These are phyloP conservation scores for Xerocomellus amylosporus DNA, from an alignment of 768 basidiomycete species.

Conservation along the genomic window DNA sequence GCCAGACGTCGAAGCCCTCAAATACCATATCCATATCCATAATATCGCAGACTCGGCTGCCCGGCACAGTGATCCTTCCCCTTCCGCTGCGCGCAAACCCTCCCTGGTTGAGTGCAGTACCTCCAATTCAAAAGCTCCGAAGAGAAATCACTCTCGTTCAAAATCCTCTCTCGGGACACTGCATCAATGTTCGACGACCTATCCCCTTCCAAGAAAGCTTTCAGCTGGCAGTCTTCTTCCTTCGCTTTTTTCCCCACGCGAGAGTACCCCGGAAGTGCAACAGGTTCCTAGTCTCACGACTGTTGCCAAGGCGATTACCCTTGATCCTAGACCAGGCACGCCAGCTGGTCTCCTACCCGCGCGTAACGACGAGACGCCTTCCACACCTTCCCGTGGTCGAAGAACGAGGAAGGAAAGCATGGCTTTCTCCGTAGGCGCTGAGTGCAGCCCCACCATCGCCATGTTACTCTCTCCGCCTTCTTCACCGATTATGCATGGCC, in stretches of 20 bases:
- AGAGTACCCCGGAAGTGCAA: not conserved
- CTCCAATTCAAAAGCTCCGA: not conserved
- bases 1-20: slow-evolving; percentile 41
- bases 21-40: slow-evolving; percentile 56
- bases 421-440: not conserved
- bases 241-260: slow-evolving; percentile 13
- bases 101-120: slow-evolving; percentile 1
- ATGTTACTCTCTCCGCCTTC: slow-evolving; percentile 27
- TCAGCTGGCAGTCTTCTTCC: slow-evolving; percentile 18
- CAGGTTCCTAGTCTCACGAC: slow-evolving; percentile 10
- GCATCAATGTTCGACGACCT: not conserved
- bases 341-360: not conserved
- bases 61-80: not conserved
- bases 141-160: slow-evolving; percentile 17
- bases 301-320: slow-evolving; percentile 8
- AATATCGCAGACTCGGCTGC: slow-evolving; percentile 40
- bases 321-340: not conserved
- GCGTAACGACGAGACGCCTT: not conserved
- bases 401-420: slow-evolving; percentile 11
- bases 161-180: slow-evolving; percentile 11
- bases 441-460: slow-evolving; percentile 14
- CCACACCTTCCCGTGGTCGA: slow-evolving; percentile 17
- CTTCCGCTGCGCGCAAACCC: not conserved
- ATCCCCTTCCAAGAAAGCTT: slow-evolving; percentile 10
- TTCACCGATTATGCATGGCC: slow-evolving; percentile 9